Evolutionary conservation across 805 yeast genomes (phyloP).

Genomic region (Candida piceae): DNA sequence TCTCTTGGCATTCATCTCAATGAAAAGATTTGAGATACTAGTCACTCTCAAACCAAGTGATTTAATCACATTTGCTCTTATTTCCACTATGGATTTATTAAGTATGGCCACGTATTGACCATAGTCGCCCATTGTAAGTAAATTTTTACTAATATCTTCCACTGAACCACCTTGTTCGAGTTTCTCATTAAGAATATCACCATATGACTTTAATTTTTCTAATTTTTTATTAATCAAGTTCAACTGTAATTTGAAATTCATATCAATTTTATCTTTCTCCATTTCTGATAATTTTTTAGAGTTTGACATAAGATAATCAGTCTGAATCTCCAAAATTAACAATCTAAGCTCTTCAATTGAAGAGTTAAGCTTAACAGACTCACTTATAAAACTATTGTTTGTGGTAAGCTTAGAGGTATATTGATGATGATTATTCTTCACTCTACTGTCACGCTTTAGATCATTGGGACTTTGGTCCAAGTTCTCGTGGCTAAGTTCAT

Average conservation of each 20-base stretch:
- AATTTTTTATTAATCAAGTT: constrained; percentile 17
- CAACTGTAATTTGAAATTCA: constrained; percentile 23
- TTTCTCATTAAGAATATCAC: constrained; percentile 43
- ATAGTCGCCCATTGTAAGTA: constrained; percentile 32
- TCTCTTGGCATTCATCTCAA: constrained; percentile 46
- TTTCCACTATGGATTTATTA: constrained; percentile 35
- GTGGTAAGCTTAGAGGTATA: constrained; percentile 8
- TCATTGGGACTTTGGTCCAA: neutral
- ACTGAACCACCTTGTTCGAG: constrained; percentile 45
- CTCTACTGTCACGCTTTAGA: constrained; percentile 4
- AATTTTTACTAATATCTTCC: constrained; percentile 33
- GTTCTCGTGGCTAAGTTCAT: constrained; percentile 24
- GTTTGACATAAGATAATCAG: constrained; percentile 31
- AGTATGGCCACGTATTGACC: constrained; percentile 32
- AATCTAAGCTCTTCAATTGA: constrained; percentile 29
- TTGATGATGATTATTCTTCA: neutral
- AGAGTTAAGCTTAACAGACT: constrained; percentile 33
- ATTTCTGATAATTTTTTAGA: constrained; percentile 21
- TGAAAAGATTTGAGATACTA: constrained; percentile 39
- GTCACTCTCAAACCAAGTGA: constrained; percentile 43
- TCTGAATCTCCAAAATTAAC: constrained; percentile 32
- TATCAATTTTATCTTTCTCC: constrained; percentile 25
- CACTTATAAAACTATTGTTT: constrained; percentile 38
- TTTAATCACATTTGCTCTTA: constrained; percentile 45
- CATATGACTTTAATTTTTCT: constrained; percentile 28